These are phyloP conservation scores for Salvia miltiorrhiza DNA, from an alignment of 257 asterid species.

Conservation along the genomic window DNA sequence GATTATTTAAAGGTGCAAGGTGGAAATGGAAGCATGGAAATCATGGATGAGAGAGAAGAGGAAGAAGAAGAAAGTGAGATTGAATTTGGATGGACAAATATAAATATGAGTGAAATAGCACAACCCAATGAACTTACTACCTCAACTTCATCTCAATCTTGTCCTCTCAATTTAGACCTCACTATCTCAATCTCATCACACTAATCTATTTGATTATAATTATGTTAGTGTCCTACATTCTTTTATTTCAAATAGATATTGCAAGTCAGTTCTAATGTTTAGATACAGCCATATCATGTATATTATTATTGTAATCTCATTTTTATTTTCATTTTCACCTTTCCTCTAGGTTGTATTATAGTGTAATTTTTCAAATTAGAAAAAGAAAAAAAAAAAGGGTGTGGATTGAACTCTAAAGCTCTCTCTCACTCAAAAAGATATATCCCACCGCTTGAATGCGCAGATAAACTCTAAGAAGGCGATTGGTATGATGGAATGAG, in stretches of 20 bases:
- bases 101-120: neutral
- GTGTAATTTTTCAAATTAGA: too few relatives aligned
- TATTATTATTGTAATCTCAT: too few relatives aligned
- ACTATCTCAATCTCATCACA: constrained; percentile 26
- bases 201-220: neutral
- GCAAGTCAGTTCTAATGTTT: neutral
- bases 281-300: too few relatives aligned
- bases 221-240: too few relatives aligned
- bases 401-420: too few relatives aligned
- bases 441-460: too few relatives aligned
- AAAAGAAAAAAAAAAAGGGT: too few relatives aligned
- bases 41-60: neutral
- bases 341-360: too few relatives aligned
- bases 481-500: too few relatives aligned
- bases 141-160: constrained; percentile 11
- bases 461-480: too few relatives aligned
- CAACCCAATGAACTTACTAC: neutral
- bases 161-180: constrained; percentile 30
- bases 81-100: constrained; percentile 11
- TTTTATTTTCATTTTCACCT: too few relatives aligned
- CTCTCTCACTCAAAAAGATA: too few relatives aligned
- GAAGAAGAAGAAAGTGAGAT: constrained; percentile 3
- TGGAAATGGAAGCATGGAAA: constrained; percentile 16
- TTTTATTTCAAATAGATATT: neutral
- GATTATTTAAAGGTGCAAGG: constrained; percentile 15